Percentiles rank a stretch among this genome's conserved stretches.
phyloP scores from a whole-genome alignment of 1,284 basidiomycete species.

The Rhodotorula sp. region DNA sequence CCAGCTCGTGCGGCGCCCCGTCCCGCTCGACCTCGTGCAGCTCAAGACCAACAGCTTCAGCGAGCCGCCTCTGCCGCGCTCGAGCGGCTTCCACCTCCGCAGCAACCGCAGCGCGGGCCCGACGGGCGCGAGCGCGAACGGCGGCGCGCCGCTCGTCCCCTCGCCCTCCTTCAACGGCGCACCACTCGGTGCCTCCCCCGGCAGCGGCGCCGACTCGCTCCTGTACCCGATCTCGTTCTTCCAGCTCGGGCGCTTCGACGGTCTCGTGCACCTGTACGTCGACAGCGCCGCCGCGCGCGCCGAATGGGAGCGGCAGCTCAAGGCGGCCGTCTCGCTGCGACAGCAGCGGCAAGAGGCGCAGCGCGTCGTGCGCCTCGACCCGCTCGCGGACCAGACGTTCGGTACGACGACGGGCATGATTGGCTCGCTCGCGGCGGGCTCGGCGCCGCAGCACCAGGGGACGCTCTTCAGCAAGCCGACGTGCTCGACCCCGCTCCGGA shows the following conservation, averaged over 20 bases:
- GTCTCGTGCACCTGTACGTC: slow-evolving; percentile 66
- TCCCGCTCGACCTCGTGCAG: slow-evolving; percentile 72
- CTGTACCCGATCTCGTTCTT: slow-evolving; percentile 82
- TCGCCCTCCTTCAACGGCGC: too few species aligned
- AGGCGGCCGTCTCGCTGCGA: slow-evolving; percentile 81
- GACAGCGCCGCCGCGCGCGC: slow-evolving; percentile 59
- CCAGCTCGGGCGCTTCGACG: slow-evolving; percentile 78
- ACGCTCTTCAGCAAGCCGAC: slow-evolving; percentile 35
- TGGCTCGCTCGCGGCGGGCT: slow-evolving; percentile 9
- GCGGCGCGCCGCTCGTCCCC: too few species aligned
- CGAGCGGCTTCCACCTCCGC: slow-evolving; percentile 41
- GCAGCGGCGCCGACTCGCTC: slow-evolving; percentile 43
- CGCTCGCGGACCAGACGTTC: slow-evolving; percentile 50
- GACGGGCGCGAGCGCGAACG: background rate
- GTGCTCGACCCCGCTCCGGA: slow-evolving; percentile 50
- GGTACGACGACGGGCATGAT: slow-evolving; percentile 34
- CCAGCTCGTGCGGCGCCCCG: slow-evolving; percentile 71
- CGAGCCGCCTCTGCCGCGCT: slow-evolving; percentile 58
- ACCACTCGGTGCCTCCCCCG: too few species aligned
- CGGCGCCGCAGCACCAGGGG: background rate
- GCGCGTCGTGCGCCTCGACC: slow-evolving; percentile 61
- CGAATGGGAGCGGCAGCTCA: slow-evolving; percentile 87
- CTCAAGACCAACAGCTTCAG: slow-evolving; percentile 76
- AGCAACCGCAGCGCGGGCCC: background rate
- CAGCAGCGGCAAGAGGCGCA: slow-evolving; percentile 85